phyloP scores from a whole-genome alignment of 306 rosid species.

The Geum urbanum region DNA sequence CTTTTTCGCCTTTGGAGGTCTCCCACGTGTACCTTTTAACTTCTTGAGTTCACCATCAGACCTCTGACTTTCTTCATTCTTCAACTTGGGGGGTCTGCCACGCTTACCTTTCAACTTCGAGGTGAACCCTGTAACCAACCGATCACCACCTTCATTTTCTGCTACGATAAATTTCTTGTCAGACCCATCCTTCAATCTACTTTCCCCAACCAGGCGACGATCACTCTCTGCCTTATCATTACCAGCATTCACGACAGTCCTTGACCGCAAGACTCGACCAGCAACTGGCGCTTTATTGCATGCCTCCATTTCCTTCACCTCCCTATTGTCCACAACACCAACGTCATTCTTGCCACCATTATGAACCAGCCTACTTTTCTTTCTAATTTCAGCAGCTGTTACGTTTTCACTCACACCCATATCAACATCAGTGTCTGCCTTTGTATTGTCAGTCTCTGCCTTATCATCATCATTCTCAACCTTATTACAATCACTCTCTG shows the following conservation, averaged over 20 bases:
- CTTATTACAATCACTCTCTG: not conserved
- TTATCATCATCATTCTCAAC: not conserved
- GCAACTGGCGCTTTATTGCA: constrained; percentile 25
- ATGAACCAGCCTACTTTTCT: constrained; percentile 30
- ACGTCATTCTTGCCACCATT: constrained; percentile 17
- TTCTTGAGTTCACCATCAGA: constrained; percentile 6
- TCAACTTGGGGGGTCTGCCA: constrained; percentile 6
- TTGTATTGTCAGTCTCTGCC: not conserved
- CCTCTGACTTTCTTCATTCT: constrained; percentile 11
- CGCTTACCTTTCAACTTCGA: not conserved
- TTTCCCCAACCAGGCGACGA: constrained; percentile 10
- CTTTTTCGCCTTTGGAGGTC: constrained; percentile 23
- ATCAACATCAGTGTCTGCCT: constrained; percentile 28
- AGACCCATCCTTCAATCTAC: constrained; percentile 16
- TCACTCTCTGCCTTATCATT: constrained; percentile 32
- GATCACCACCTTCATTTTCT: not conserved
- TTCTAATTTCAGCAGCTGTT: constrained; percentile 36
- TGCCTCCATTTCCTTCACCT: constrained; percentile 28
- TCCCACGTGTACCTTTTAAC: constrained; percentile 44
- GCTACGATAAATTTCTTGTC: not conserved
- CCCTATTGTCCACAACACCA: constrained; percentile 20
- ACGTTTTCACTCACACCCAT: constrained; percentile 28
- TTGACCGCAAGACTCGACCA: constrained; percentile 63
- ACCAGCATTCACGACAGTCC: constrained; percentile 28
- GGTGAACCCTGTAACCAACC: not conserved